Percentiles rank a stretch among this genome's conserved stretches.
These are phyloP conservation scores for Candolleomyces efflorescens DNA, from an alignment of 768 basidiomycete genomes.

Conservation along the genomic window DNA sequence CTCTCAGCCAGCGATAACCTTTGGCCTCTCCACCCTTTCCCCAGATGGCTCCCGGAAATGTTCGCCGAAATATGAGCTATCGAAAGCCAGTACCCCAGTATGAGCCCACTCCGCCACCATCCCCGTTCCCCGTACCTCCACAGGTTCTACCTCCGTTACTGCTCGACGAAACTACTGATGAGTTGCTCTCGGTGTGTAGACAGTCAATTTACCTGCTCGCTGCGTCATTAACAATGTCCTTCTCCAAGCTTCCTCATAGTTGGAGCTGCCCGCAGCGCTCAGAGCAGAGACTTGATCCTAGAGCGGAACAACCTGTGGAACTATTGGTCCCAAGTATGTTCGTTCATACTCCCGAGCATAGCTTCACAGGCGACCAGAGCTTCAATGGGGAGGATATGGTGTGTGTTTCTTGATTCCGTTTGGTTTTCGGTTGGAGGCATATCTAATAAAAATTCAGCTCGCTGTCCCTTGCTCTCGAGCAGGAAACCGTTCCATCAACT, in stretches of 20 bases:
- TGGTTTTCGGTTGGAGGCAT: too few species aligned
- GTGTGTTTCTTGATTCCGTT: too few species aligned
- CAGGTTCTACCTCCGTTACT: slow-evolving; percentile 1
- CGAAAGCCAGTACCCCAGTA: slow-evolving; percentile 69
- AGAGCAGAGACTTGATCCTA: background rate
- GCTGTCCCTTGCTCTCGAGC: background rate
- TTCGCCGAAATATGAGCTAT: slow-evolving; percentile 52
- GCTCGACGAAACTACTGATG: slow-evolving; percentile 4
- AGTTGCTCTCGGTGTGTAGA: slow-evolving; percentile 12
- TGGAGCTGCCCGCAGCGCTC: background rate
- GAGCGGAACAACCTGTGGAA: background rate
- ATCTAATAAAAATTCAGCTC: background rate
- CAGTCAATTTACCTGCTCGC: background rate
- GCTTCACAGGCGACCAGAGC: background rate
- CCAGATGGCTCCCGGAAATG: slow-evolving; percentile 9
- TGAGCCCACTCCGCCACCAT: slow-evolving; percentile 59
- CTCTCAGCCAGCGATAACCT: background rate
- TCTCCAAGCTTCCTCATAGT: slow-evolving; percentile 2
- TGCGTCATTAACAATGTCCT: background rate
- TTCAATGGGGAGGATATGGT: too few species aligned
- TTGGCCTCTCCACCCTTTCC: slow-evolving; percentile 1
- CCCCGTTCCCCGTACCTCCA: slow-evolving; percentile 22
- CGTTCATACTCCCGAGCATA: background rate
- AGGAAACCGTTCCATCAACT: background rate
- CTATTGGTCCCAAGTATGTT: background rate